Conservation (phyloP, 805 yeast genomes). For the Teunomyces gatunensis region DNA sequence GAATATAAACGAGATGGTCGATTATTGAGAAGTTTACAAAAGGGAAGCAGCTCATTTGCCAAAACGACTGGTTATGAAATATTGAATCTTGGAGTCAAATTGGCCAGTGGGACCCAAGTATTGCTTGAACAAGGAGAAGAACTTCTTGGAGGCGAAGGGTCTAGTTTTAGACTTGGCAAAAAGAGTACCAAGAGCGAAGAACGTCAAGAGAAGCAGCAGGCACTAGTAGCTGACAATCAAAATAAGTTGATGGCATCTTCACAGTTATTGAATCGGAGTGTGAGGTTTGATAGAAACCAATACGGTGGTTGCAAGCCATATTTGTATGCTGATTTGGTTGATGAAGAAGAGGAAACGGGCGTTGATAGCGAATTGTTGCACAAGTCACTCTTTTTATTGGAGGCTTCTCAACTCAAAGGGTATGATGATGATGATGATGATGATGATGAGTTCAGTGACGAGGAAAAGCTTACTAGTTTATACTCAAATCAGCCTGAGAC, state of each 20-base stretch:
- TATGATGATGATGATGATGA: constrained; percentile 25
- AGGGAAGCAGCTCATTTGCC: constrained; percentile 72
- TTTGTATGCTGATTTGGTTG: constrained; percentile 31
- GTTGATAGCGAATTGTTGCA: constrained; percentile 17
- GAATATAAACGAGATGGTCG: constrained; percentile 77
- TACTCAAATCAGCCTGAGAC: constrained; percentile 83
- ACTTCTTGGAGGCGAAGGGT: constrained; percentile 71
- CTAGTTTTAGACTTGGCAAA: constrained; percentile 39
- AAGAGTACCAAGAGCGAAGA: background rate
- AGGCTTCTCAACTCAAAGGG: constrained; percentile 13
- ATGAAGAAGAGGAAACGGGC: constrained; percentile 19
- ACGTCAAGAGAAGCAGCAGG: background rate
- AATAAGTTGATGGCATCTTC: constrained; percentile 23
- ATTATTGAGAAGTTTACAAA: constrained; percentile 64
- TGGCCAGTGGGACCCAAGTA: constrained; percentile 86
- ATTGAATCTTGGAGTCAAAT: constrained; percentile 74
- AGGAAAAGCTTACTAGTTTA: constrained; percentile 51
- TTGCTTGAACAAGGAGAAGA: constrained; percentile 78
- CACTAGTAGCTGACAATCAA: background rate
- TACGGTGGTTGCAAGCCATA: constrained; percentile 24
- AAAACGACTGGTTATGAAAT: constrained; percentile 78
- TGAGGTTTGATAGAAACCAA: constrained; percentile 17
- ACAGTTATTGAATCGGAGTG: constrained; percentile 20
- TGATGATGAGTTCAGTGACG: constrained; percentile 19
- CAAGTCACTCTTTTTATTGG: constrained; percentile 24